phyloP scores from a whole-genome alignment of 768 basidiomycete species.

The Suillus placidus region DNA sequence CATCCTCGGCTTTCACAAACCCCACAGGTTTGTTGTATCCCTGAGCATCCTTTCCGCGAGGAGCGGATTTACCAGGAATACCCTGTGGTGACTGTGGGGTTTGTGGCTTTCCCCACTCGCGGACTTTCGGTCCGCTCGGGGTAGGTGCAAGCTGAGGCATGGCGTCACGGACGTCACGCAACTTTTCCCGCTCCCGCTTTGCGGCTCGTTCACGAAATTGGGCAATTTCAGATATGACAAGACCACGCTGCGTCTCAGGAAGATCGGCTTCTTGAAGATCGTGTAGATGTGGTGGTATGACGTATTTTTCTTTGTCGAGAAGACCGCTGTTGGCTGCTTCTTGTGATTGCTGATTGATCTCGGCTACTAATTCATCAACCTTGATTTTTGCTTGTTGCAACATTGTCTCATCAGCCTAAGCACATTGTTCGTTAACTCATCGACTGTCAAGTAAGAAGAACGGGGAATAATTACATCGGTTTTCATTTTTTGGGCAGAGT shows the following conservation, averaged over 20 bases:
- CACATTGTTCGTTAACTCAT: neutral
- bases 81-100: constrained; percentile 39
- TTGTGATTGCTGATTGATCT: constrained; percentile 73
- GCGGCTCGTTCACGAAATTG: constrained; percentile 94
- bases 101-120: constrained; percentile 74
- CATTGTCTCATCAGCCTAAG: constrained; percentile 71
- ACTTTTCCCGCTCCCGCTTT: constrained; percentile 87
- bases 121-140: constrained; percentile 74
- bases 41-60: constrained; percentile 71
- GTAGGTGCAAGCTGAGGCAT: constrained; percentile 45
- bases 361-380: constrained; percentile 65
- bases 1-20: constrained; percentile 75
- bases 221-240: constrained; percentile 95
- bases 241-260: constrained; percentile 88
- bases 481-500: constrained; percentile 73
- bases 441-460: neutral
- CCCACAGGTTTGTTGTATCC: constrained; percentile 78
- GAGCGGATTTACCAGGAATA: constrained; percentile 41
- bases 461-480: constrained; percentile 65
- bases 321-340: constrained; percentile 76
- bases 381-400: constrained; percentile 63
- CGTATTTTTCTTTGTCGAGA: constrained; percentile 82
- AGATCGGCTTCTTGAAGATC: constrained; percentile 96
- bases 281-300: constrained; percentile 94
- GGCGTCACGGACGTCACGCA: constrained; percentile 71